A percentile compares a stretch with the other conserved stretches of the same genome.
Evolutionary conservation across 1,284 basidiomycete species (phyloP).

Genomic region (Wolfiporia cocos): DNA sequence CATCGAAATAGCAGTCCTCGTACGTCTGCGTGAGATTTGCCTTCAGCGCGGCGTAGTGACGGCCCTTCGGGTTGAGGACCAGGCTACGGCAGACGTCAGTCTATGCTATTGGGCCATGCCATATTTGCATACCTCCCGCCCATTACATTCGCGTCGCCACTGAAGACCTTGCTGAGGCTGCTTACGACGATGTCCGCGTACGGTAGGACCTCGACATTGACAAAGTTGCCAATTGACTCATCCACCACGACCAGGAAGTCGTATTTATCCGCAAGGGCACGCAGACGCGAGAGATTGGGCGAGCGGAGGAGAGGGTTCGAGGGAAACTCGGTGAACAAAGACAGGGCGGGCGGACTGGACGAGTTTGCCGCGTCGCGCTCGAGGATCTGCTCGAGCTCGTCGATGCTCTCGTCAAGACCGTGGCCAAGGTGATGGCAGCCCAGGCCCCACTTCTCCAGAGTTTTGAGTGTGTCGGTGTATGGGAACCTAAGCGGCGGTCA

Average conservation of each 20-base stretch:
- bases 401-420: constrained; percentile 75
- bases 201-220: constrained; percentile 90
- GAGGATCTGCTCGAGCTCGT: constrained; percentile 65
- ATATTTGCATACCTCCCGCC: constrained; percentile 91
- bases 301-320: constrained; percentile 91
- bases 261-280: constrained; percentile 82
- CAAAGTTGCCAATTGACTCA: constrained; percentile 95
- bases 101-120: too few species aligned
- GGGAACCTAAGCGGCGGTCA: constrained; percentile 65
- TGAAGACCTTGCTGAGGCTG: constrained; percentile 94
- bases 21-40: constrained; percentile 53
- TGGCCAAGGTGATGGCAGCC: constrained; percentile 89
- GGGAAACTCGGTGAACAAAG: constrained; percentile 87
- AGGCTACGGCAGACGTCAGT: constrained; percentile 42
- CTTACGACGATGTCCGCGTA: constrained; percentile 93
- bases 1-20: constrained; percentile 87
- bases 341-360: constrained; percentile 46
- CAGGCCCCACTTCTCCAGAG: constrained; percentile 95
- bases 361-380: constrained; percentile 38
- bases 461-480: constrained; percentile 96
- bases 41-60: constrained; percentile 66
- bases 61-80: constrained; percentile 78
- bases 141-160: constrained; percentile 95
- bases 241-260: constrained; percentile 90
- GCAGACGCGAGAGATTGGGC: constrained; percentile 74